phyloP scores from a whole-genome alignment of 345 rosid genomes.

The Erucastrum elatum region DNA sequence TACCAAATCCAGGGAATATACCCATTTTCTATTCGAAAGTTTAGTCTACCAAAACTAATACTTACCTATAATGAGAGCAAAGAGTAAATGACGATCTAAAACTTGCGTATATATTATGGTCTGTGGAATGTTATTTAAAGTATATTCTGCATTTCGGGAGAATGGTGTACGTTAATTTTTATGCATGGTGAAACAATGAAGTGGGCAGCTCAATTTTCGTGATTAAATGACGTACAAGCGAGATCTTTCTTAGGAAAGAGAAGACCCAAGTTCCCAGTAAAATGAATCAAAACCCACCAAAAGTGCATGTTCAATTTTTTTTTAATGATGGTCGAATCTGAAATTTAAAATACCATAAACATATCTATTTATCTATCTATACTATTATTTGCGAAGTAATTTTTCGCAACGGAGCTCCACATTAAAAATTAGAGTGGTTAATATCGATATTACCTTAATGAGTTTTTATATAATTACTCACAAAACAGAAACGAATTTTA shows the following conservation, averaged over 20 bases:
- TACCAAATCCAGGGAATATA: not conserved
- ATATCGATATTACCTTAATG: too few relatives aligned
- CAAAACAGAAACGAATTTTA: too few relatives aligned
- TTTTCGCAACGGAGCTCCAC: too few relatives aligned
- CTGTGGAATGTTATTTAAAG: not conserved
- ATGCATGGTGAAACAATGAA: not conserved
- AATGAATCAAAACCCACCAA: not conserved
- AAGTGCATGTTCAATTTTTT: not conserved
- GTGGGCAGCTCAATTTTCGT: not conserved
- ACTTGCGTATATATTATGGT: not conserved
- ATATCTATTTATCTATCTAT: not conserved
- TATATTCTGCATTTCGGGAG: not conserved
- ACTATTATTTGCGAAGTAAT: too few relatives aligned
- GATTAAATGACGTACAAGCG: not conserved
- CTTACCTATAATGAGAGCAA: not conserved
- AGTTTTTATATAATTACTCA: too few relatives aligned
- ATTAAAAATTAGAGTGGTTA: too few relatives aligned
- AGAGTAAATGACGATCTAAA: not conserved
- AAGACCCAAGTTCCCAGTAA: not conserved
- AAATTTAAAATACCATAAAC: not conserved
- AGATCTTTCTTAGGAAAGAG: not conserved
- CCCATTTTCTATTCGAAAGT: not conserved
- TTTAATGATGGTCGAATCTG: not conserved
- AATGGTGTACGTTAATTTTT: not conserved
- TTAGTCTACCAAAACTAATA: not conserved